Base-by-base conservation (phyloP, 768 basidiomycete species). In the Gloeostereum incarnatum region DNA sequence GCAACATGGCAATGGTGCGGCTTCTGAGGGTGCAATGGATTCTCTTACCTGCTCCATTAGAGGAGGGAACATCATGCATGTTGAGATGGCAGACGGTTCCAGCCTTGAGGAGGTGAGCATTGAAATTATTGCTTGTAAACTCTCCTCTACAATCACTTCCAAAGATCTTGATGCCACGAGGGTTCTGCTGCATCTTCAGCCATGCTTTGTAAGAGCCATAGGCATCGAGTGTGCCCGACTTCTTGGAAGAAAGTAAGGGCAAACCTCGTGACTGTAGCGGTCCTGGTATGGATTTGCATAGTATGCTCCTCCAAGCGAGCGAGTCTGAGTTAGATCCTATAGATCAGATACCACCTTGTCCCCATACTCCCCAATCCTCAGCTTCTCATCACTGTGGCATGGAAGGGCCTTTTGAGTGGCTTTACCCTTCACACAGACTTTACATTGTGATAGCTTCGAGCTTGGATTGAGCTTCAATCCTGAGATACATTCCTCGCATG, bases 21-120 rank as follows among this genome's bases (percentile, higher is more conserved):
- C 53, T 52, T 8, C 34, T 11, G 23, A 55, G 51, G 11, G 49
- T 52, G 14, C 55, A 40, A 31, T 58, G 56, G 19, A 44, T 49
- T 7, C 48, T 43, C 46, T 63, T 56, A 3, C 54, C 44, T 14
- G 45, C 47, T 13, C 60, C 55, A 40, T 62, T 60, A 26, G 52
- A 55, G 21, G 49, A 46, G 10, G 61, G 58, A 13, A 53, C 51
- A 44, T 62, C 51, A 32, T 61, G 57, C 17, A 58, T 51, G 1
- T 52, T 60, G 17, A 61, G 53, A 23, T 61, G 53, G 16, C 47
- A 49, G 34, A 46, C 35, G 0, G 58, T 63, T 2, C 62, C 57
- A 14, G 48, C 33, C 2, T 30, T 20, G 6, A 45, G 42, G 6
- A 57, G 51, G 38, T 58, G 45, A 3, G 44, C 41, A 5, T 17